Evolutionary conservation across 176 grass and related monocot species (phyloP), one percentile per base, ranked within the genome.

Genomic region (Tillandsia fasciculata): DNA sequence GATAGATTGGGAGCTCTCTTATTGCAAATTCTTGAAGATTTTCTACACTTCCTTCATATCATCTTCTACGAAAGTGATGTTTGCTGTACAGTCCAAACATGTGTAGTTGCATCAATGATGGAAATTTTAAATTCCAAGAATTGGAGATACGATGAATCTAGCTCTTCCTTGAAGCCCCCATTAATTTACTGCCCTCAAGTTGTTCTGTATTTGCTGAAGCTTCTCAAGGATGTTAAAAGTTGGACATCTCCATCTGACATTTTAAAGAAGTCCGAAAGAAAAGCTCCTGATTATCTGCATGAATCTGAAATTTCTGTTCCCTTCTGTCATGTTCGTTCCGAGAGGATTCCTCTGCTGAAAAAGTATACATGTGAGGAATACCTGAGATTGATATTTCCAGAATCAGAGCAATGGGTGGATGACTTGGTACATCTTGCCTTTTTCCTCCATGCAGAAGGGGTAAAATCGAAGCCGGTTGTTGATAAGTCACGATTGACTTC

Each of bases 11-110:
- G 89, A 70, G 81, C 66, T 61, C 61, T 92, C 61, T 79, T 87
- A 27, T 64, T 97, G 75, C 86, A 97, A 72, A 97, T 85, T 76
- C 65, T 97, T 66, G 86, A 97, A 63, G 89, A 92, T 78, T 92
- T 92, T 76, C 72, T 87, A 69, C 86, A 90, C 54, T 64, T 97
- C 78, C 66, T 87, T 59, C 86, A 81, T 78, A 71, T 81, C 76
- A 76, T 87, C 11, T 74, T 90, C 71, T 76, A 74, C 66, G 79
- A 80, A 74, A 78, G 67, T 79, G 71, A 83, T 70, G 78, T 92
- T 52, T 87, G 77, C 72, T 70, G 64, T 71, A 85, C 84, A 68
- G 77, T 92, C 64, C 86, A 92, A 70, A 78, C 83, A 71, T 92
- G 84, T 49, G 72, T 87, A 65, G 49, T 97, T 81, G 84, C 89